Evolutionary conservation across 2,329 filamentous ascomycete species (phyloP), one percentile per base, ranked within the genome.

Genomic region (Nothophoma quercina): DNA sequence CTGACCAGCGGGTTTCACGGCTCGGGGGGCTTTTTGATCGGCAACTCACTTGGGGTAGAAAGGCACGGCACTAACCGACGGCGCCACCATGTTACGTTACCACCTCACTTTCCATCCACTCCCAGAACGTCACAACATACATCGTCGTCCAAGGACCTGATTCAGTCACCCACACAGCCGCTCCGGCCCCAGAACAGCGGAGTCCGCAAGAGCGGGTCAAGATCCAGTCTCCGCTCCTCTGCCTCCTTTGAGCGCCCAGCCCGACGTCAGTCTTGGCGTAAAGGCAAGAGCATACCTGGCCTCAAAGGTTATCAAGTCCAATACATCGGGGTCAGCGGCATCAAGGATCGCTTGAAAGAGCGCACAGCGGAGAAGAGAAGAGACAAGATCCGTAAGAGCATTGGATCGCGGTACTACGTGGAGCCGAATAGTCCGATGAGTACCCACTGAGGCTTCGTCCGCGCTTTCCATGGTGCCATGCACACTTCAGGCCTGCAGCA

Each of bases 31-130:
- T 79, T 81, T 43, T 64, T 82, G 23, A 77, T 84, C 28, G 81
- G 79, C 43, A 86, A 86, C 62, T 82, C 81, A 3, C 71, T 85
- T 0, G 83, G 83, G 19, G 74, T 86, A 33, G 81, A 83, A 34
- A 77, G 74, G 61, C 76, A 69, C 23, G 68, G 70, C 33, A 69
- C 69, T 18, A 71, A 72, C 49, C 66, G 59, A 48, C 64, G 64
- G 6, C 65, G 62, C 7, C 69, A 67, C 7, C 64, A 65, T 13
- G 54, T 72, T 54, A 62, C 55, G 12, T 60, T 66, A 2, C 68
- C 69, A 9, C 39, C 62, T 6, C 46, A 59, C 47, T 58, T 66
- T 19, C 42, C 55, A 9, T 56, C 56, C 32, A 32, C 47, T 13
- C 54, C 60, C 2, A 56, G 47, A 18, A 49, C 61, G 15, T 56